These are phyloP conservation scores for Pouteria campechiana DNA, from an alignment of 179 eudicot genomes.

Conservation along the genomic window DNA sequence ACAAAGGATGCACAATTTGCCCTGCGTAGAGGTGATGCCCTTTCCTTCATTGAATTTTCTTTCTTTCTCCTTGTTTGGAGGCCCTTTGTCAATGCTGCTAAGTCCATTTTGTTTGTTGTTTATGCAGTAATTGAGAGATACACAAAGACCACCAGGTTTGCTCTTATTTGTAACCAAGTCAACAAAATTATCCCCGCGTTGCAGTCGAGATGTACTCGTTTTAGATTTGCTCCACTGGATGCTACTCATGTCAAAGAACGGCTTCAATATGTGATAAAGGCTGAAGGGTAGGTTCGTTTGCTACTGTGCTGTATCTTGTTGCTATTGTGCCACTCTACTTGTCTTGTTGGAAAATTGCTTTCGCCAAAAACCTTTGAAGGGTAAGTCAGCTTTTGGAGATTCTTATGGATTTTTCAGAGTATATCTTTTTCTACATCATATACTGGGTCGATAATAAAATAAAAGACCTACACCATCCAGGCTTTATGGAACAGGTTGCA, in stretches of 20 bases:
- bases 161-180: constrained; percentile 87
- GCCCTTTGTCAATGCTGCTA: background rate
- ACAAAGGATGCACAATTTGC: constrained; percentile 99
- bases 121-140: constrained; percentile 86
- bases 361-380: background rate
- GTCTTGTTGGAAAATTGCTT: background rate
- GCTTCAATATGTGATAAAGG: constrained; percentile 68
- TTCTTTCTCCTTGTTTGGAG: too few relatives aligned
- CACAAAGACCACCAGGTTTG: constrained; percentile 88
- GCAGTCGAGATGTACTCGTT: constrained; percentile 93
- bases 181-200: constrained; percentile 94
- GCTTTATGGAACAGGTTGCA: too few relatives aligned
- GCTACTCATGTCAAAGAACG: constrained; percentile 69
- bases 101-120: constrained; percentile 3
- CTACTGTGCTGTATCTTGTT: background rate
- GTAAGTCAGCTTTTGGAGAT: too few relatives aligned
- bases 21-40: constrained; percentile 67
- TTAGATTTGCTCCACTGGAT: constrained; percentile 96
- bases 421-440: too few relatives aligned
- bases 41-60: background rate
- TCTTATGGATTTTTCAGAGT: too few relatives aligned
- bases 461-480: too few relatives aligned
- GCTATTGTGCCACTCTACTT: background rate
- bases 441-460: too few relatives aligned
- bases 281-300: constrained; percentile 57